Evolutionary conservation across 2,329 filamentous ascomycete genomes (phyloP).

Genomic region (Beauveria pseudobassiana): DNA sequence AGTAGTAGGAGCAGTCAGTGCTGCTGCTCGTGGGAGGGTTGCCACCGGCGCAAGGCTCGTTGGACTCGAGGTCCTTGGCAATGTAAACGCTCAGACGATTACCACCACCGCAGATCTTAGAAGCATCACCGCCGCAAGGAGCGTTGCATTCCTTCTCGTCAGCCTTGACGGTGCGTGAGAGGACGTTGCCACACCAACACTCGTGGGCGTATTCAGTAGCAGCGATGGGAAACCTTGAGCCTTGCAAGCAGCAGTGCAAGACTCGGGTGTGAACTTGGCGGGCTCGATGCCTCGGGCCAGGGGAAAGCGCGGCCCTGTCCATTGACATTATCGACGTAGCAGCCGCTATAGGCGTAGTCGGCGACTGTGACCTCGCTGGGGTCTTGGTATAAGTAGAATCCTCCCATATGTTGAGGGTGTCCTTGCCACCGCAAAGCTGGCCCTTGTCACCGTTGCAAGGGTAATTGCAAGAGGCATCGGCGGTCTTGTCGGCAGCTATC

Average conservation of each 20-base stretch:
- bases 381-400: slow-evolving; percentile 40
- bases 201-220: slow-evolving; percentile 40
- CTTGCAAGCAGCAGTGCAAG: slow-evolving; percentile 36
- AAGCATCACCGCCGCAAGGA: slow-evolving; percentile 42
- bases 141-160: slow-evolving; percentile 37
- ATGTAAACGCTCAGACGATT: slow-evolving; percentile 37
- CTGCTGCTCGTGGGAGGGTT: slow-evolving; percentile 20
- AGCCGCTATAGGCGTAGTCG: slow-evolving; percentile 54
- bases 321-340: slow-evolving; percentile 42
- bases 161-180: slow-evolving; percentile 38
- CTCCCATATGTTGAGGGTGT: slow-evolving; percentile 39
- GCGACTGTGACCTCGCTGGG: slow-evolving; percentile 37
- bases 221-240: slow-evolving; percentile 37
- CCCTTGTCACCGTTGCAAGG: slow-evolving; percentile 39
- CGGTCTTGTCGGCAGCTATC: slow-evolving; percentile 43
- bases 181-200: slow-evolving; percentile 45
- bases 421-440: slow-evolving; percentile 40
- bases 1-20: slow-evolving; percentile 7
- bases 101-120: slow-evolving; percentile 36
- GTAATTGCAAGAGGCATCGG: slow-evolving; percentile 49
- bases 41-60: slow-evolving; percentile 38
- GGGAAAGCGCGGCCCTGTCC: slow-evolving; percentile 35
- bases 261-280: slow-evolving; percentile 32
- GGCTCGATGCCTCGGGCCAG: slow-evolving; percentile 32
- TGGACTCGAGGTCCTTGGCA: slow-evolving; percentile 40